Base-by-base conservation (phyloP, 192 early-diverging fungal genomes). In the Gaertneriomyces semiglobifer region DNA sequence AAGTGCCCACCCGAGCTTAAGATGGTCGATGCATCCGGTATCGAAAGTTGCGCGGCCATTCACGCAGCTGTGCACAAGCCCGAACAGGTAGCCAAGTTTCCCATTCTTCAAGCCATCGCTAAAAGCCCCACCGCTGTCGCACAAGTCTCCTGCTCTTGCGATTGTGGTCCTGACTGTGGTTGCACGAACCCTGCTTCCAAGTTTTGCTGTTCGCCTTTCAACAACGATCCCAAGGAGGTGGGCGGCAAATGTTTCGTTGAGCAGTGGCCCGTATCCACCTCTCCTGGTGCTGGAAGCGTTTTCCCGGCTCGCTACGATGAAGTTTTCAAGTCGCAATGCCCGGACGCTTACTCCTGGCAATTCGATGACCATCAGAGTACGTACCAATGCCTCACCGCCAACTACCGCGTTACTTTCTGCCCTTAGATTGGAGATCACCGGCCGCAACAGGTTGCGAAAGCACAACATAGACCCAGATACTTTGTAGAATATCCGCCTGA, bases 261-360 rank as follows among this genome's bases (percentile, higher is more conserved):
- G 48, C 33, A 68, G 11, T 68, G 66, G 66, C 66, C 66, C 55
- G 8, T 12, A 7, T 46, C 42, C 55, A 14, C 10, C 8, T 7
- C 54, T 14, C 65, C 53, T 1, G 65, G 65, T 25, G 65, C 65
- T n/a, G 65, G 65, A 40, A 46, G 18, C 33, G 33, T 33, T 10
- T 65, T 65, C 63, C 66, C 66, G 6, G 48, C 57, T 5, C 51
- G 64, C 25, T 75, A 75, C 53, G 71, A 74, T 33, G 43, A 75
- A 52, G 69, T 75, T 39, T 75, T 75, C 60, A 75, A 75, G 62
- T 18, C 38, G 6, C 52, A 64, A 38, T 75, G 74, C 45, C 70
- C 63, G 10, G 65, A 74, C 19, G 71, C 74, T 3, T 75, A 75
- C 60, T 68, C 64, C 3, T 75, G 74, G 74, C 64, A 75, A 55